Base-by-base conservation (phyloP, 2,329 filamentous ascomycete species). In the Hirsutella rhossiliensis region DNA sequence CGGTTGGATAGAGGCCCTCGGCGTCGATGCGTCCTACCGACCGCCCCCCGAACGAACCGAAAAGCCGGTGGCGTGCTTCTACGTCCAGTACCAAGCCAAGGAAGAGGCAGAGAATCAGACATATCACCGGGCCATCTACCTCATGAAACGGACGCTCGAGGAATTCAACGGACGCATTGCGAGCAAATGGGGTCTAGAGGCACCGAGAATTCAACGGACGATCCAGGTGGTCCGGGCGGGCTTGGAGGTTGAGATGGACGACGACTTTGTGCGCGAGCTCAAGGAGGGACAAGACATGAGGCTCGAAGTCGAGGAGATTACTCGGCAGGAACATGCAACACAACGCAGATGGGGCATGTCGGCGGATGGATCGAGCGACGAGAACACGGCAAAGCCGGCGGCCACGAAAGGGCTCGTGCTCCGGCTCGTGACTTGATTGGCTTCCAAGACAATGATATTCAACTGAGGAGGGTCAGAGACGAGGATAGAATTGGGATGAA, bases 231-330 rank as follows among this genome's bases (percentile, higher is more conserved):
- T 86, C 37, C 72, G 80, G 13, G 80, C 80, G 50, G 87, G 87
- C 0, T 65, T 96, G 2, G 80, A 88, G 55, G 80, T 97, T 44
- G 78, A 94, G 56, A 75, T 97, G 54, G 92, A 97, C 56, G 88
- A 97, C 56, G 88, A 96, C 49, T 82, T 94, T 40, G 78, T 97
- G 29, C 76, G 76, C 38, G 84, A 90, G 60, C 70, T 97, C 43
- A 76, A 80, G 2, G 92, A 98, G 65, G 89, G 88, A 29, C 87
- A 97, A 62, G 90, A 95, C 56, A 92, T 97, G 83, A 76, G 82
- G 46, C 73, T 85, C 45, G 82, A 92, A 52, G 70, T 85, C 37
- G 59, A 61, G 17, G 70, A 76, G 52, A 55, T 68, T n/a, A 53
- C 60, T 5, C 63, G 67, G 28, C 54, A 55, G 28, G 40, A 53